A percentile compares a stretch with the other conserved stretches of the same genome.
phyloP scores from a whole-genome alignment of 139 green algal species.

The Asterochloris sp. region DNA sequence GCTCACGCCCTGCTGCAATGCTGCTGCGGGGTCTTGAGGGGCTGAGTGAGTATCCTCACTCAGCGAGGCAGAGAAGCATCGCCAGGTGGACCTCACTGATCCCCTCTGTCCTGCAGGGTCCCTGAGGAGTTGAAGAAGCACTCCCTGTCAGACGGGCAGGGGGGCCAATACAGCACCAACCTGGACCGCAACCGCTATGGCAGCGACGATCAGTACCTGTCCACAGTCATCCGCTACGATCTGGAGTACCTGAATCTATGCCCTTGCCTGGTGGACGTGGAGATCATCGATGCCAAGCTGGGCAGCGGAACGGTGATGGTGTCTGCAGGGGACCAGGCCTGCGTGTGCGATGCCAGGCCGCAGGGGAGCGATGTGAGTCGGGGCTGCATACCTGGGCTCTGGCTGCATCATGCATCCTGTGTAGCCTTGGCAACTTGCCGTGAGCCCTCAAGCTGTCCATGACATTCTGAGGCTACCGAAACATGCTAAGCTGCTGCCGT shows the following conservation, averaged over 20 bases:
- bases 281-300: conserved; percentile 91
- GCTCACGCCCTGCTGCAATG: no score
- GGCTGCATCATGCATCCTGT: no score
- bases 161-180: conserved; percentile 90
- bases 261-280: conserved; percentile 89
- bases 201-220: conserved; percentile 93
- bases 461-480: no score
- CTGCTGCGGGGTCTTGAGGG: no score
- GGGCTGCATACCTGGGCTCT: neutral
- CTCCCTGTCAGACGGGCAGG: conserved; percentile 73
- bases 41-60: no score
- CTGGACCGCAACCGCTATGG: conserved; percentile 95
- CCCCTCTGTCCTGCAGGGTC: conserved; percentile 42
- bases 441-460: no score
- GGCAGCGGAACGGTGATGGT: conserved; percentile 70
- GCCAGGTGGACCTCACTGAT: neutral
- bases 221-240: conserved; percentile 90
- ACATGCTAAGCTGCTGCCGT: no score
- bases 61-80: no score
- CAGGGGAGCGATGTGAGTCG: neutral
- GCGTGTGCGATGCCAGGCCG: conserved; percentile 44
- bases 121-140: conserved; percentile 89
- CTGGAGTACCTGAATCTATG: conserved; percentile 87
- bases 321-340: conserved; percentile 61
- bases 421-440: no score